phyloP scores from a whole-genome alignment of 768 basidiomycete genomes.

The Macrolepiota albuminosa region DNA sequence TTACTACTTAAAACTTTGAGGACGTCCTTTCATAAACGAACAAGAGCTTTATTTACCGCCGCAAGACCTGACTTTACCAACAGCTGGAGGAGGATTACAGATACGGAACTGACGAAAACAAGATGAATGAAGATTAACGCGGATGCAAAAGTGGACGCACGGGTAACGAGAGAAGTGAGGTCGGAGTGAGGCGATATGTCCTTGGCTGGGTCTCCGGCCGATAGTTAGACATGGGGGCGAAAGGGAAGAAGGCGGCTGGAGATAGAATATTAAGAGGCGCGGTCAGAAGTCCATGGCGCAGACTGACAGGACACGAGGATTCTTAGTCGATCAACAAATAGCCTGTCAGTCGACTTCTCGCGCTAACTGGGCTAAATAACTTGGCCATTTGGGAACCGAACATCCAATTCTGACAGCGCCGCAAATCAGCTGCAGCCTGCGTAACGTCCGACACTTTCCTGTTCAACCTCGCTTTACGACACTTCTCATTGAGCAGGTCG shows the following conservation, averaged over 20 bases:
- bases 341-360: slow-evolving; percentile 10
- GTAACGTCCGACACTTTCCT: neutral
- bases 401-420: slow-evolving; percentile 2
- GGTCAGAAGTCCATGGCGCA: slow-evolving; percentile 2
- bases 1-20: slow-evolving; percentile 33
- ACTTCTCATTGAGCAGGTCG: neutral
- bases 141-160: slow-evolving; percentile 19
- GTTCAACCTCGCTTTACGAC: neutral
- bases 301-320: slow-evolving; percentile 7
- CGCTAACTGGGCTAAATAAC: slow-evolving; percentile 6
- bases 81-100: slow-evolving; percentile 65
- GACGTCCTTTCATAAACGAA: neutral
- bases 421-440: neutral
- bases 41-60: slow-evolving; percentile 30
- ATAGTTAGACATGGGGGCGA: slow-evolving; percentile 14
- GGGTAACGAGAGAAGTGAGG: slow-evolving; percentile 32
- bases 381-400: slow-evolving; percentile 11
- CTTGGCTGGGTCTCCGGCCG: slow-evolving; percentile 23
- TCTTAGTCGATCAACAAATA: slow-evolving; percentile 17
- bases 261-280: slow-evolving; percentile 2
- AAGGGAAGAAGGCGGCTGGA: slow-evolving; percentile 1
- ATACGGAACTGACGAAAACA: slow-evolving; percentile 38
- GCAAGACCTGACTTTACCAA: slow-evolving; percentile 66
- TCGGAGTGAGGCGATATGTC: slow-evolving; percentile 21
- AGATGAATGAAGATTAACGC: neutral